Evolutionary conservation across 2,329 filamentous ascomycete species (phyloP), one percentile per base, ranked within the genome.

Genomic region (Sporothrix humicola): DNA sequence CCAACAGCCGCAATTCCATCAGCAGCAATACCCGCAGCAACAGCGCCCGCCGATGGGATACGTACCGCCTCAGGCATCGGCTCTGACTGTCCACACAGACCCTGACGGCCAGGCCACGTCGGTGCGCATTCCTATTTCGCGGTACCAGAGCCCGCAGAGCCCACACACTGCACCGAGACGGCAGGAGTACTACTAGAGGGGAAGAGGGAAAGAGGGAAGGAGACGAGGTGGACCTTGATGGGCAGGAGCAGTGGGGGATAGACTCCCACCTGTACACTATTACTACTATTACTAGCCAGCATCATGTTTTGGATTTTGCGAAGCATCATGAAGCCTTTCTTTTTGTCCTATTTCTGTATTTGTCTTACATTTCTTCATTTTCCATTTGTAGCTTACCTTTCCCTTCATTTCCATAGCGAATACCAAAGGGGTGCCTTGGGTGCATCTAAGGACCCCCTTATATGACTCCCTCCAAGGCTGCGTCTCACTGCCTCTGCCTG

Each of bases 71-170:
- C 59, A 54, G 15, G 17, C 71, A 13, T 71, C 73, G 23, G 72
- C 72, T 26, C 46, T 72, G 68, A 72, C 72, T 0, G 66, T 74
- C 46, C 70, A 63, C 72, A 68, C 46, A 5, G 61, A 63, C 72
- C 54, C 46, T 4, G 61, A 73, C 58, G 72, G 72, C 17, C 48
- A 71, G 15, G 66, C 70, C 1, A 75, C 72, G 52, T 71, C 71
- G n/a, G 74, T 75, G 70, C 74, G 74, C 13, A 72, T 75, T 8
- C 74, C 74, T 9, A 75, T 75, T n/a, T 37, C 74, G 26, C 72
- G 72, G 48, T 59, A 72, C 65, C 69, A 54, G 15, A 20, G 20
- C 12, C 65, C 65, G 12, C 65, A 52, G 23, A 68, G 65, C 13
- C 65, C 65, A 1, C 26, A 52, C 12, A n/a, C 15, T 6, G 26